A percentile compares a stretch with the other conserved stretches of the same genome.
Conservation (phyloP, 2,329 filamentous ascomycete species). For the Fusarium burgessii region DNA sequence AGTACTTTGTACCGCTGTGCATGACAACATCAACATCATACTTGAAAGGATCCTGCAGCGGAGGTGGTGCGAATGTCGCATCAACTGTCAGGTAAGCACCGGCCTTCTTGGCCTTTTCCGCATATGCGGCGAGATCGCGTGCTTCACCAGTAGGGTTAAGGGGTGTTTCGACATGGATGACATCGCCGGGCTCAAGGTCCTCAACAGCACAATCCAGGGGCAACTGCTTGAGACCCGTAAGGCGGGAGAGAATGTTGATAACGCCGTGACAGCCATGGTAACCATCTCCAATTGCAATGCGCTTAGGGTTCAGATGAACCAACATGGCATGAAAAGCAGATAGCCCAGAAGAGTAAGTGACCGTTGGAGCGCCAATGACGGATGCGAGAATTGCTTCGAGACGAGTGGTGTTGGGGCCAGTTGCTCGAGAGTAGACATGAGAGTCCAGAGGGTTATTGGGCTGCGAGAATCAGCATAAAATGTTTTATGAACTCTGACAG, state of each 20-base stretch:
- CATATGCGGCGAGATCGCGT: conserved; percentile 77
- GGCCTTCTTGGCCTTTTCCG: conserved; percentile 74
- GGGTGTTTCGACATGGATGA: conserved; percentile 93
- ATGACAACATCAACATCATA: conserved; percentile 88
- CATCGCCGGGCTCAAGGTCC: conserved; percentile 79
- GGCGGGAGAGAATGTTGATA: conserved; percentile 76
- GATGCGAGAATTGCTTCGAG: conserved; percentile 85
- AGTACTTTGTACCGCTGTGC: conserved; percentile 96
- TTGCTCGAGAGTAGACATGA: conserved; percentile 86
- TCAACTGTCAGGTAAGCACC: conserved; percentile 88
- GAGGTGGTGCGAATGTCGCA: conserved; percentile 92
- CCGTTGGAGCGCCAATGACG: conserved; percentile 74
- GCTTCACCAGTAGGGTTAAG: conserved; percentile 91
- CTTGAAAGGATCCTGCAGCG: conserved; percentile 85
- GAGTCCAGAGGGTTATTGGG: conserved; percentile 66
- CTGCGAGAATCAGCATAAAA: conserved; percentile 49
- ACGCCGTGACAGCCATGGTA: conserved; percentile 97
- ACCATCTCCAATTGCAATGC: conserved; percentile 83
- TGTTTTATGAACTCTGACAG: background rate
- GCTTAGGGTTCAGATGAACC: conserved; percentile 83
- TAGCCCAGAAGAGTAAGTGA: conserved; percentile 88
- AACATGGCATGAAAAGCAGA: conserved; percentile 90
- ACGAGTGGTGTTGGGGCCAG: conserved; percentile 83
- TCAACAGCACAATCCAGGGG: conserved; percentile 75
- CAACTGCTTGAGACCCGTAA: conserved; percentile 80